phyloP scores from a whole-genome alignment of 2,329 filamentous ascomycete species.

The Penicillium sp. region DNA sequence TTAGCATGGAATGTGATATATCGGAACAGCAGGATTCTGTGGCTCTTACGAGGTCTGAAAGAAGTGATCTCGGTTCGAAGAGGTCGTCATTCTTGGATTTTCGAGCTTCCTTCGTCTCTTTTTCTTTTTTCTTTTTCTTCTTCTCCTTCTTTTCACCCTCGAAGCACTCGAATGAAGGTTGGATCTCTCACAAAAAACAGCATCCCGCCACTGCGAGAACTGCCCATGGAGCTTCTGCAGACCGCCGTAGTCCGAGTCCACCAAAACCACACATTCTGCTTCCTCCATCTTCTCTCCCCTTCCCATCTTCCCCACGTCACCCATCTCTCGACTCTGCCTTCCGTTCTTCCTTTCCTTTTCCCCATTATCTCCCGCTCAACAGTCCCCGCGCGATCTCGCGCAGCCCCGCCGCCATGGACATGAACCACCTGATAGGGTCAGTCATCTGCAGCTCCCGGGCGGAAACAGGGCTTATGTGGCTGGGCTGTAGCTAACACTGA shows the following conservation, averaged over 20 bases:
- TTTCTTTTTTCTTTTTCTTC: too few relatives aligned
- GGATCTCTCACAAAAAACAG: slow-evolving; percentile 14
- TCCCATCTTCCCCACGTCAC: slow-evolving; percentile 27
- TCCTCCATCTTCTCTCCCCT: slow-evolving; percentile 27
- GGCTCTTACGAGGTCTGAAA: slow-evolving; percentile 82
- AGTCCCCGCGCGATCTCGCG: slow-evolving; percentile 36
- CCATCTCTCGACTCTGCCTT: slow-evolving; percentile 21
- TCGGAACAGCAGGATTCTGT: slow-evolving; percentile 3
- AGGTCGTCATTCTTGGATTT: slow-evolving; percentile 59
- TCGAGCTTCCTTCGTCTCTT: neutral
- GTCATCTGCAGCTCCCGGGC: slow-evolving; percentile 33
- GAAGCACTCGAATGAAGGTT: neutral
- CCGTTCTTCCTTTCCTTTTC: slow-evolving; percentile 26
- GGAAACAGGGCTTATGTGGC: slow-evolving; percentile 37
- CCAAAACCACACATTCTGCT: slow-evolving; percentile 37
- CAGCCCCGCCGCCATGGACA: slow-evolving; percentile 45
- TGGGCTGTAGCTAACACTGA: slow-evolving; percentile 40
- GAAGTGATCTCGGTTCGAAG: slow-evolving; percentile 76
- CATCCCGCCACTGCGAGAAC: slow-evolving; percentile 22
- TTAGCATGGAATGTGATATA: neutral
- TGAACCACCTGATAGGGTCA: slow-evolving; percentile 55
- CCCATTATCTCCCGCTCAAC: slow-evolving; percentile 27
- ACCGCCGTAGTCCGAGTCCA: slow-evolving; percentile 37
- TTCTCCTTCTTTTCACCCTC: neutral
- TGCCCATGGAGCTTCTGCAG: slow-evolving; percentile 36